A percentile compares a stretch with the other conserved stretches of the same genome.
These are phyloP conservation scores for Mucor mucedo DNA, from an alignment of 371 early-diverging fungal genomes.

Conservation along the genomic window DNA sequence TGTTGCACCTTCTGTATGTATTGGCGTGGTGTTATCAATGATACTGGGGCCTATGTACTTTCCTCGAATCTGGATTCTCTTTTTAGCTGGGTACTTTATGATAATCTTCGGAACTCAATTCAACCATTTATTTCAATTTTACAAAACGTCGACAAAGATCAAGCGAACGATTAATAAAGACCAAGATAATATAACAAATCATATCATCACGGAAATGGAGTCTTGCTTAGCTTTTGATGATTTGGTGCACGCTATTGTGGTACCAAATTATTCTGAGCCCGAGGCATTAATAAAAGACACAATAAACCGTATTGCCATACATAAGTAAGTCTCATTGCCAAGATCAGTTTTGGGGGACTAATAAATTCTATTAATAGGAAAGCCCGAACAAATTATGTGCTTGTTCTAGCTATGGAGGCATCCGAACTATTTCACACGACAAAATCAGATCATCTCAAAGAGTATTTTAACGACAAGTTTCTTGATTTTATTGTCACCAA, in stretches of 20 bases:
- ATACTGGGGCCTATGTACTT: conserved; percentile 40
- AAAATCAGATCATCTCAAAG: conserved; percentile 61
- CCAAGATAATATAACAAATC: not conserved
- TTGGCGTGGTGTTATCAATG: conserved; percentile 33
- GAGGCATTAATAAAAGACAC: conserved; percentile 47
- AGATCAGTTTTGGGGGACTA: too few species aligned
- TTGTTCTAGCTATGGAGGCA: conserved; percentile 79
- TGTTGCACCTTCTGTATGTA: conserved; percentile 43
- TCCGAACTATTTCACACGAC: conserved; percentile 56
- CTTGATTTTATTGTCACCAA: conserved; percentile 61
- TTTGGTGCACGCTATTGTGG: conserved; percentile 54
- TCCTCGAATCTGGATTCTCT: conserved; percentile 39
- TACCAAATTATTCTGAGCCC: conserved; percentile 68
- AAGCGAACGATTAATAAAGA: conserved; percentile 25
- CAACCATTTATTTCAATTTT: conserved; percentile 44
- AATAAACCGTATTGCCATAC: conserved; percentile 40
- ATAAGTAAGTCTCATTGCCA: conserved; percentile 30
- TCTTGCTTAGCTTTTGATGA: not conserved
- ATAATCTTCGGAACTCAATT: conserved; percentile 40
- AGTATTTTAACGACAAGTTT: conserved; percentile 54
- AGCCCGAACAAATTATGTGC: conserved; percentile 49
- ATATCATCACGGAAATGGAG: conserved; percentile 5
- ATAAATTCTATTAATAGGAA: conserved; percentile 23
- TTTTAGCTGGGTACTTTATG: conserved; percentile 36
- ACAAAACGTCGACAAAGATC: conserved; percentile 37